Conservation (phyloP, 768 basidiomycete genomes). For the Leccinellum albellum region DNA sequence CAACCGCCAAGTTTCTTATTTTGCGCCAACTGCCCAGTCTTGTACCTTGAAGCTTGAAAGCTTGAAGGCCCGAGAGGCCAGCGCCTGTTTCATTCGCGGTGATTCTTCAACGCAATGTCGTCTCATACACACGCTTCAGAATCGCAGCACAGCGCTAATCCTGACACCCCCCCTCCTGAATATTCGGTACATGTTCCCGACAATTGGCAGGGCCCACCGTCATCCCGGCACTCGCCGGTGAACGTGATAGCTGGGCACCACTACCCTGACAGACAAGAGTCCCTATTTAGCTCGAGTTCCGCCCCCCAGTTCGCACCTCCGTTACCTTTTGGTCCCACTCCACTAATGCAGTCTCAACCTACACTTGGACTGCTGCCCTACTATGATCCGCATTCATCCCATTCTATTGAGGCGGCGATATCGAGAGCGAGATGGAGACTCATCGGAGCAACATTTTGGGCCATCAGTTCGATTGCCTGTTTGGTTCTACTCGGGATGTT, state of each 20-base stretch:
- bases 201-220: conserved; percentile 10
- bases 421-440: conserved; percentile 43
- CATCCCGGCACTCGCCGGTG: conserved; percentile 16
- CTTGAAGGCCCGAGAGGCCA: background rate
- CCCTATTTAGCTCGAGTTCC: conserved; percentile 15
- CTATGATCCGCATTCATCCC: conserved; percentile 42
- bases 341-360: conserved; percentile 34
- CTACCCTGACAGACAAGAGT: conserved; percentile 12
- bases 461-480: conserved; percentile 30
- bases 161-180: conserved; percentile 30
- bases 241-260: conserved; percentile 9
- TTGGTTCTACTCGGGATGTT: conserved; percentile 26
- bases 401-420: conserved; percentile 36
- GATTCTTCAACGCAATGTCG: conserved; percentile 6
- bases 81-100: background rate
- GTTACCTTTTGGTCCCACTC: conserved; percentile 37
- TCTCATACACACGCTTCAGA: conserved; percentile 12
- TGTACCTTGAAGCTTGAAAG: background rate
- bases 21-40: background rate
- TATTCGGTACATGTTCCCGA: conserved; percentile 20
- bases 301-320: conserved; percentile 16
- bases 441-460: conserved; percentile 39
- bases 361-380: conserved; percentile 35
- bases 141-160: conserved; percentile 20
- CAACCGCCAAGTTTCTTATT: background rate